Conservation (phyloP, 208 protist genomes). For the Leishmania mexicana region DNA sequence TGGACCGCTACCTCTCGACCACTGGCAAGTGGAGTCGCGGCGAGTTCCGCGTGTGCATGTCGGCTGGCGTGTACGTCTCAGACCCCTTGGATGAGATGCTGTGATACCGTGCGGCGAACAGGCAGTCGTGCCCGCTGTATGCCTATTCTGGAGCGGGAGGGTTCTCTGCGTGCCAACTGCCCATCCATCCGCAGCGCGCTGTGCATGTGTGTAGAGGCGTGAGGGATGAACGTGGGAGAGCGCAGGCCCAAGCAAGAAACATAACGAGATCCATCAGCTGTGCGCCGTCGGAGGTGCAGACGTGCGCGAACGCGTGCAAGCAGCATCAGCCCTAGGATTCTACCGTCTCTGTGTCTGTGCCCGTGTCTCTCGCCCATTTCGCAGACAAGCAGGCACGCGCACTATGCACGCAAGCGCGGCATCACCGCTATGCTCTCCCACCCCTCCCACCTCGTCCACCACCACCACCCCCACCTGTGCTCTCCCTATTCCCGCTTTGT, state of each 20-base stretch:
- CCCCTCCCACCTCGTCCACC: neutral
- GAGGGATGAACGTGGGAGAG: neutral
- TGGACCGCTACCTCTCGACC: constrained; percentile 25
- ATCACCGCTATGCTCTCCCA: neutral
- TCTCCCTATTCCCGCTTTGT: neutral
- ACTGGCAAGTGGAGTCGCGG: constrained; percentile 34
- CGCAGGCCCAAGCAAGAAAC: neutral
- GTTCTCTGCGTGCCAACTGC: neutral
- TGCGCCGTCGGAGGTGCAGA: neutral
- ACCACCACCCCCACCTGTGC: neutral
- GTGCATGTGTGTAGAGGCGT: neutral
- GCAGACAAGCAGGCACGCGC: neutral
- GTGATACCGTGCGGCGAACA: neutral
- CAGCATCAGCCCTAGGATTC: neutral
- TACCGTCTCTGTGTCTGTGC: neutral
- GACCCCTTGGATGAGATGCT: neutral
- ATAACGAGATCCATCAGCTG: neutral
- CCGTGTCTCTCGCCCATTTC: neutral
- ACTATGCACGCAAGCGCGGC: neutral
- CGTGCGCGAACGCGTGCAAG: neutral
- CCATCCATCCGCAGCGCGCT: neutral
- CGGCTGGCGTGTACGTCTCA: constrained; percentile 16
- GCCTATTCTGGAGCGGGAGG: neutral
- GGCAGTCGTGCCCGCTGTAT: neutral
- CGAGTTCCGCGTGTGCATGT: constrained; percentile 34